Base-by-base conservation (phyloP, 78 protist species). In the Speleostelium caveatum region DNA sequence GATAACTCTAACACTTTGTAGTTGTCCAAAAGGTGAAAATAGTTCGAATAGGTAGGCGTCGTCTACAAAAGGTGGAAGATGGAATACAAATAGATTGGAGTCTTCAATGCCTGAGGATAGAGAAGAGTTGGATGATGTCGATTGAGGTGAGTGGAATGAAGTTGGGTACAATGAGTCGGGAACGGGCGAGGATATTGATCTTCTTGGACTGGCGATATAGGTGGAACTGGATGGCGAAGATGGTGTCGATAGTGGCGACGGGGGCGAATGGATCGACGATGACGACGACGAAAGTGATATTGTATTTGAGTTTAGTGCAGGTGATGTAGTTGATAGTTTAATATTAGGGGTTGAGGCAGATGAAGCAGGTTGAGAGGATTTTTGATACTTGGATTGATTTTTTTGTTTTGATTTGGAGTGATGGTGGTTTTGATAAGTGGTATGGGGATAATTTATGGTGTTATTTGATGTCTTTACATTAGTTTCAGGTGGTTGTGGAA, bases 11-110 rank as follows among this genome's bases (percentile, higher is more conserved):
- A 83, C 90, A 17, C 71, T 55, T 24, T 69, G 90, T 26, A 83
- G 33, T 69, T 59, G 75, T 39, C 90, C 90, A 69, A 41, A 83
- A 14, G 39, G 63, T 0, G 90, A 83, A 63, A 83, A 83, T 42
- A 83, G 17, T 33, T 69, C 51, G 59, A 56, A 83, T 22, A 83
- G 38, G 33, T 69, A 69, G 21, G 12, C 16, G 19, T 83, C 78
- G 21, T 83, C 90, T 4, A 83, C 72, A 59, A 83, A 83, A 22
- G 71, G 58, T 32, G 90, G 90, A 41, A 83, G 36, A 41, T 83
- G 90, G 63, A 83, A 83, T 22, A 83, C 90, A 83, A 83, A 83
- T 39, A 83, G 38, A 69, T 83, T 83, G 2, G 71, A 69, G 32
- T 67, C 69, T 16, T 60, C 14, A 12, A 16, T n/a, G 28, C 51